phyloP scores from a whole-genome alignment of 305 asterid species.

The Andrographis paniculata region DNA sequence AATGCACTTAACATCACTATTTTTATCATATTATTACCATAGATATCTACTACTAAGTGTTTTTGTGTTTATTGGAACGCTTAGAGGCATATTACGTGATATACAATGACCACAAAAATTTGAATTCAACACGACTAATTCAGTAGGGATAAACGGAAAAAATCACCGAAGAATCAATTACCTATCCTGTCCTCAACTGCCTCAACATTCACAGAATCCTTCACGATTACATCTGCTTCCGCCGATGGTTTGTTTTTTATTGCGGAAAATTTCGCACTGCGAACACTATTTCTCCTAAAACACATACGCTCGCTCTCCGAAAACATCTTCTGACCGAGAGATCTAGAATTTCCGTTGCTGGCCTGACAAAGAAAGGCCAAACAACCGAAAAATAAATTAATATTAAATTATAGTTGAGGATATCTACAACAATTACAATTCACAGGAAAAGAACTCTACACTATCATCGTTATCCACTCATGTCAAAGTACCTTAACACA shows the following conservation, averaged over 20 bases:
- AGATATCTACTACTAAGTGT: no score
- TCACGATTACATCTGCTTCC: conserved; percentile 40
- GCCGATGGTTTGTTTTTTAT: conserved; percentile 40
- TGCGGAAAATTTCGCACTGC: conserved; percentile 16
- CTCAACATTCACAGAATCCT: conserved; percentile 36
- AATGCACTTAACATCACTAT: no score
- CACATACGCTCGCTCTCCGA: conserved; percentile 9
- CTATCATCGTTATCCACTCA: no score
- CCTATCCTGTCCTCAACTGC: conserved; percentile 33
- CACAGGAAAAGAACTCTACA: background rate
- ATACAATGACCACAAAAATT: conserved; percentile 6
- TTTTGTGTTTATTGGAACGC: no score
- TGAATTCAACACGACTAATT: conserved; percentile 1
- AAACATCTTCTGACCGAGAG: conserved; percentile 16
- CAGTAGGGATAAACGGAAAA: conserved; percentile 5
- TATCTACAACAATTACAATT: background rate
- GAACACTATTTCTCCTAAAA: conserved; percentile 19
- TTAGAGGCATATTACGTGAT: conserved; percentile 1
- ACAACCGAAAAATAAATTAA: conserved; percentile 11
- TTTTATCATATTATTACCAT: no score
- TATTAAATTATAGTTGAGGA: background rate
- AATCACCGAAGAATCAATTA: conserved; percentile 19
- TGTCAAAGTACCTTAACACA: no score
- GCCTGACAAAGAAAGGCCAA: conserved; percentile 29
- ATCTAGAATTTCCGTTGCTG: conserved; percentile 25